Percentiles rank a stretch among this genome's conserved stretches.
phyloP scores from a whole-genome alignment of 139 green algal genomes.

The Coelastrella sp. region DNA sequence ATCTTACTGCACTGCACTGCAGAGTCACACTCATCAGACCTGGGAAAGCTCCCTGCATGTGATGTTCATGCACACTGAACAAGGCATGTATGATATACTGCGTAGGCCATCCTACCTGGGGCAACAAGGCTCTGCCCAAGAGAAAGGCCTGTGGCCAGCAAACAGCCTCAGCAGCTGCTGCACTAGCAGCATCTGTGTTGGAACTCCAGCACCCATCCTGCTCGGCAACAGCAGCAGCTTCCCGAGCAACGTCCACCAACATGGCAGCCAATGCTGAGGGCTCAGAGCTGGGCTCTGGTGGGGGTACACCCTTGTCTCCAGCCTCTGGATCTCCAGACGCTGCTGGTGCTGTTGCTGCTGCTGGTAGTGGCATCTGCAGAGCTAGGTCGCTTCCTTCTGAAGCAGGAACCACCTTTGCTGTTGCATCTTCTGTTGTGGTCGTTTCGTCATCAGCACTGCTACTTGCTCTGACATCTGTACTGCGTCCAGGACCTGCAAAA shows the following conservation, averaged over 20 bases:
- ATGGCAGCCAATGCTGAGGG: conserved; percentile 3
- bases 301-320: conserved; percentile 1
- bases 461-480: neutral
- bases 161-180: conserved; percentile 18
- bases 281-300: conserved; percentile 7
- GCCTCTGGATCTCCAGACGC: neutral
- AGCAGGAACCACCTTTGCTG: neutral
- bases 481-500: neutral
- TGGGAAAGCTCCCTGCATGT: too few relatives aligned
- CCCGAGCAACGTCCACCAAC: neutral
- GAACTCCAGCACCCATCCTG: too few relatives aligned
- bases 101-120: conserved; percentile 25
- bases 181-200: neutral
- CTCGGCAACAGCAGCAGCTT: conserved; percentile 1
- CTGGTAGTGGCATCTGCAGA: neutral
- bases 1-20: too few relatives aligned
- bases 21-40: too few relatives aligned
- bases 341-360: neutral
- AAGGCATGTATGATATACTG: too few relatives aligned
- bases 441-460: neutral
- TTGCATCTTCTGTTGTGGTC: neutral
- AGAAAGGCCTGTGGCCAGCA: conserved; percentile 39
- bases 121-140: neutral
- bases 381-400: neutral
- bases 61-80: too few relatives aligned